phyloP scores from a whole-genome alignment of 1,139 yeast genomes.

The Meyerozyma carpophila region DNA sequence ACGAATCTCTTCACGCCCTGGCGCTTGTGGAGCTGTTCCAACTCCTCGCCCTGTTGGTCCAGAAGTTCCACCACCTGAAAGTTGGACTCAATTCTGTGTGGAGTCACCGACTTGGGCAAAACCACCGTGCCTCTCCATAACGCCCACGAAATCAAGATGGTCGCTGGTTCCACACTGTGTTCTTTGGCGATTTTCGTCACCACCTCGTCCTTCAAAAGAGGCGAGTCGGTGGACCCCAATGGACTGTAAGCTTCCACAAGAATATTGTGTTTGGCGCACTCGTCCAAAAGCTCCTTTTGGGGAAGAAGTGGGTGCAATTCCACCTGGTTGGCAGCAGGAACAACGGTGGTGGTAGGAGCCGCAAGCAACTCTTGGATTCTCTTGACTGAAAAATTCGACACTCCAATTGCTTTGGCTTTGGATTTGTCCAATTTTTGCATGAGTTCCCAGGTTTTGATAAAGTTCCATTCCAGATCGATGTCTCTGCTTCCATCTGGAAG shows the following conservation, averaged over 20 bases:
- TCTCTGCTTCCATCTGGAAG: conserved; percentile 4
- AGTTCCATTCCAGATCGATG: conserved; percentile 5
- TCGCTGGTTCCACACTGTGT: conserved; percentile 53
- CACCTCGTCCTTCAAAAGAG: conserved; percentile 48
- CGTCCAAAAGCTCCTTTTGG: conserved; percentile 57
- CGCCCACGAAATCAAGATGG: conserved; percentile 67
- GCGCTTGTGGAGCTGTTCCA: conserved; percentile 10
- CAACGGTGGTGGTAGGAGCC: conserved; percentile 19
- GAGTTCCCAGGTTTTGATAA: conserved; percentile 9
- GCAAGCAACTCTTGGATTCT: conserved; percentile 12
- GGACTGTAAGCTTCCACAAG: conserved; percentile 75
- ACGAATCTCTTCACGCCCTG: conserved; percentile 13
- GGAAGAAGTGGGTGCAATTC: conserved; percentile 75
- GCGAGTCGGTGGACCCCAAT: conserved; percentile 65
- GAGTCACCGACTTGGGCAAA: conserved; percentile 69
- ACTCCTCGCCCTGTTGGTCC: conserved; percentile 34
- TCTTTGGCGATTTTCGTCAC: conserved; percentile 50
- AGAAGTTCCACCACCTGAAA: conserved; percentile 45
- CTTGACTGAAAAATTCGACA: conserved; percentile 14
- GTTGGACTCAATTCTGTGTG: conserved; percentile 56
- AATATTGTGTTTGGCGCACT: conserved; percentile 49
- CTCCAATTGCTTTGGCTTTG: conserved; percentile 16
- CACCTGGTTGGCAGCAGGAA: conserved; percentile 70
- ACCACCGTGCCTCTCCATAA: conserved; percentile 64
- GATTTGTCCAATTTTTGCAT: conserved; percentile 10